Evolutionary conservation across 2,329 filamentous ascomycete species (phyloP).

Genomic region (Shiraia bambusicola): DNA sequence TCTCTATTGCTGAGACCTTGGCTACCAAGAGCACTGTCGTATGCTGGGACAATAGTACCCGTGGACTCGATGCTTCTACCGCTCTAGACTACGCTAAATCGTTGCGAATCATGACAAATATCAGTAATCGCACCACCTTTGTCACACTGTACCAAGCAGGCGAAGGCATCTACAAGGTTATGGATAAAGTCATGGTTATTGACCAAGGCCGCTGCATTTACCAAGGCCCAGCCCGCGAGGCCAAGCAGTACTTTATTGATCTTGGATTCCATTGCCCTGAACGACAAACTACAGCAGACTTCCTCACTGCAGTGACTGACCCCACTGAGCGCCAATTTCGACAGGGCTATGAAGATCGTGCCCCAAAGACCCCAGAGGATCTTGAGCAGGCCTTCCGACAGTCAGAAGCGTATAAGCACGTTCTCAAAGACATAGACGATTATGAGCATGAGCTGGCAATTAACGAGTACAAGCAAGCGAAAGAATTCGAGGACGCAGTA

Average conservation of each 20-base stretch:
- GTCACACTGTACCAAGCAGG: slow-evolving; percentile 73
- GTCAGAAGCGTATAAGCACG: slow-evolving; percentile 61
- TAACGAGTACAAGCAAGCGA: slow-evolving; percentile 61
- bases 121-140: slow-evolving; percentile 69
- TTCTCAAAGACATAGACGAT: slow-evolving; percentile 61
- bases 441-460: slow-evolving; percentile 61
- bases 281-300: slow-evolving; percentile 73
- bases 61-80: slow-evolving; percentile 77
- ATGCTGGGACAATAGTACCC: slow-evolving; percentile 78
- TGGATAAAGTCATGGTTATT: slow-evolving; percentile 81
- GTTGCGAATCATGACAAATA: slow-evolving; percentile 77
- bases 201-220: slow-evolving; percentile 70
- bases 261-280: slow-evolving; percentile 63
- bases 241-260: slow-evolving; percentile 65
- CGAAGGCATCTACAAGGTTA: slow-evolving; percentile 68
- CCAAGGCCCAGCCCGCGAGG: slow-evolving; percentile 62
- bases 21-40: slow-evolving; percentile 67
- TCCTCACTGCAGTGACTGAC: slow-evolving; percentile 75
- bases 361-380: slow-evolving; percentile 69
- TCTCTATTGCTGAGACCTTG: slow-evolving; percentile 71
- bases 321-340: slow-evolving; percentile 69
- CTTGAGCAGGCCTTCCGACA: slow-evolving; percentile 67
- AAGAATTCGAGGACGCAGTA: slow-evolving; percentile 66
- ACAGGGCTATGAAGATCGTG: slow-evolving; percentile 56
- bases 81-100: slow-evolving; percentile 77